A percentile compares a stretch with the other conserved stretches of the same genome.
These are phyloP conservation scores for Trichoderma arundinaceum DNA, from an alignment of 2,329 filamentous ascomycete species.

Conservation along the genomic window DNA sequence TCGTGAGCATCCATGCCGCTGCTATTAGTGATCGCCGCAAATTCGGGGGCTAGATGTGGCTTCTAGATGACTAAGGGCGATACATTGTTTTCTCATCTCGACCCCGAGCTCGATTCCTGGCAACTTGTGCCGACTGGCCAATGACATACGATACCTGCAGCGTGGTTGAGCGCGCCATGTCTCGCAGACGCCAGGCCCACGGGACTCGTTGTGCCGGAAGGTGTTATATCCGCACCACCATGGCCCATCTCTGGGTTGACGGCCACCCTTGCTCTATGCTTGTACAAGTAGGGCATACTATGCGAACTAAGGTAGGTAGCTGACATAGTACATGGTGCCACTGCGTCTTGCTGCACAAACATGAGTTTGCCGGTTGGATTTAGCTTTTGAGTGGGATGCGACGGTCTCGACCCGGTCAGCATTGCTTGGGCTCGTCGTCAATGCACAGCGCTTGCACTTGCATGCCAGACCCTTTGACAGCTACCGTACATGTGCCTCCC, in stretches of 20 bases:
- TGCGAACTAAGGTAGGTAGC: constrained; percentile 17
- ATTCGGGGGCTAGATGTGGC: constrained; percentile 1
- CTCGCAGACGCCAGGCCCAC: constrained; percentile 13
- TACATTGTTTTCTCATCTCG: neutral
- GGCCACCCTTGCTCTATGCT: constrained; percentile 3
- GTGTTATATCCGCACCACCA: constrained; percentile 20
- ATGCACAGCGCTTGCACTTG: constrained; percentile 6
- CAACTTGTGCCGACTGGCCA: constrained; percentile 7
- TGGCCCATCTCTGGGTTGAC: constrained; percentile 5
- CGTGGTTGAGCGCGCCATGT: constrained; percentile 19
- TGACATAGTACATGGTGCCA: constrained; percentile 9
- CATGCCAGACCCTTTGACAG: neutral
- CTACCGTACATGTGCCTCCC: neutral
- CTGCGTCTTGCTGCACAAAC: neutral
- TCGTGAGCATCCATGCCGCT: neutral
- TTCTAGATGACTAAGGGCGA: neutral
- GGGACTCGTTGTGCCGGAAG: constrained; percentile 14
- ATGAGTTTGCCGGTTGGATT: neutral
- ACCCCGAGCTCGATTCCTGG: neutral
- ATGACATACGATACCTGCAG: constrained; percentile 24
- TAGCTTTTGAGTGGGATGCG: constrained; percentile 11
- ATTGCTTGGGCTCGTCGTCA: neutral
- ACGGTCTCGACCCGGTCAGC: constrained; percentile 8
- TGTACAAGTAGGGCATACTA: constrained; percentile 10
- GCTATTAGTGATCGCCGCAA: neutral